Conservation (phyloP, 1,284 basidiomycete genomes). For the Sparassis latifolia region DNA sequence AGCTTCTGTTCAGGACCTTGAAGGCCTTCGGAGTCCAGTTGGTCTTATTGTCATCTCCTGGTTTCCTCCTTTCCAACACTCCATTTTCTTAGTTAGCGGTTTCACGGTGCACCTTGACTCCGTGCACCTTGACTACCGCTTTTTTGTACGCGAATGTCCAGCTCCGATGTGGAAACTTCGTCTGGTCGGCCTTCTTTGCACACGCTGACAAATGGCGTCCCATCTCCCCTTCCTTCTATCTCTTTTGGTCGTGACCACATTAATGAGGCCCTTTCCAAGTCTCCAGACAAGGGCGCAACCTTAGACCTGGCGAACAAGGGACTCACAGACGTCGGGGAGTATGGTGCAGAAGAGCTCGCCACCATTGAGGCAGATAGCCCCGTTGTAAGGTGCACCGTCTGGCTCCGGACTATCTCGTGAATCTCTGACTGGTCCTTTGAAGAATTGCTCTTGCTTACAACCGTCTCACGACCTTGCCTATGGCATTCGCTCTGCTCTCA, state of each 20-base stretch:
- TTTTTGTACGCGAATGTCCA: slow-evolving; percentile 6
- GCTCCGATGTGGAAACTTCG: slow-evolving; percentile 3
- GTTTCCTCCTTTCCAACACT: too few species aligned
- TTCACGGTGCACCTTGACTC: too few species aligned
- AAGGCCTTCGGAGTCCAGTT: too few species aligned
- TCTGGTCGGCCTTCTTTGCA: slow-evolving; percentile 3
- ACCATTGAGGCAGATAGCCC: slow-evolving; percentile 46
- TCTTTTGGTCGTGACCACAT: slow-evolving; percentile 54
- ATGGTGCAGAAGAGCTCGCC: slow-evolving; percentile 70
- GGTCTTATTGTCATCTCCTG: too few species aligned
- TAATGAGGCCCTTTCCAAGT: slow-evolving; percentile 58
- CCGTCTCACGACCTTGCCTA: slow-evolving; percentile 73
- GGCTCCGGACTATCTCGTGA: slow-evolving; percentile 3
- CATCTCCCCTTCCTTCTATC: slow-evolving; percentile 27
- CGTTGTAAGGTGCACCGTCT: slow-evolving; percentile 60
- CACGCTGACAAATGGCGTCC: slow-evolving; percentile 14
- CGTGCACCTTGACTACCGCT: too few species aligned
- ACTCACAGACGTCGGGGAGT: slow-evolving; percentile 68
- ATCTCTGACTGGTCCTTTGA: slow-evolving; percentile 1
- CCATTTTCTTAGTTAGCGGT: too few species aligned
- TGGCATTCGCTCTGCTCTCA: slow-evolving; percentile 70
- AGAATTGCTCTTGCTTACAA: slow-evolving; percentile 90
- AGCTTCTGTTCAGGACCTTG: too few species aligned
- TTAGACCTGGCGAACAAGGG: slow-evolving; percentile 76
- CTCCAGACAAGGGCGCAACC: slow-evolving; percentile 74